phyloP scores from a whole-genome alignment of 345 rosid genomes.

The Lagerstroemia speciosa region DNA sequence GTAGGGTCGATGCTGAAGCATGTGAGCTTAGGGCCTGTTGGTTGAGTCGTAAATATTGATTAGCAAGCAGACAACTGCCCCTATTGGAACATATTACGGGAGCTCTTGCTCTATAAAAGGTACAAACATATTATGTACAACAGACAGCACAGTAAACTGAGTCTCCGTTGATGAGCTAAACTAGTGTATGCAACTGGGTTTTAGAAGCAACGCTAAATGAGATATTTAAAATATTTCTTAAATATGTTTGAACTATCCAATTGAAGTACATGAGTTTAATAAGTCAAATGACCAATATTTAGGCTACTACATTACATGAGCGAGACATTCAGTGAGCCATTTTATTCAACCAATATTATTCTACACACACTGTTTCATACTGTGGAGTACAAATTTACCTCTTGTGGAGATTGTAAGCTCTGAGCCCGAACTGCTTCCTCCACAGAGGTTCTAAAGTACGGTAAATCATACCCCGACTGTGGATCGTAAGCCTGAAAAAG shows the following conservation, averaged over 20 bases:
- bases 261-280: neutral
- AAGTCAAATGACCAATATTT: neutral
- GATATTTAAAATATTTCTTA: neutral
- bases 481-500: conserved; percentile 50
- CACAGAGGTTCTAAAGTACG: conserved; percentile 60
- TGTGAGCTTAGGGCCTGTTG: conserved; percentile 42
- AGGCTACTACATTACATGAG: neutral
- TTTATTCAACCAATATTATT: neutral
- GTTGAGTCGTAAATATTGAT: neutral
- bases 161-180: no score
- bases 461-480: conserved; percentile 54
- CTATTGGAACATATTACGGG: neutral
- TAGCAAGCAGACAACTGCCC: neutral
- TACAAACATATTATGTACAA: neutral
- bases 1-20: conserved; percentile 42
- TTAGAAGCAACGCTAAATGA: no score
- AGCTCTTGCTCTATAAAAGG: neutral
- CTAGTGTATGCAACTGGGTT: no score
- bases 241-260: neutral
- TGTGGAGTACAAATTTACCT: conserved; percentile 39
- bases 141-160: neutral
- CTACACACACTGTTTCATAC: neutral
- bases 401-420: conserved; percentile 56
- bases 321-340: neutral
- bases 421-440: conserved; percentile 55